phyloP scores from a whole-genome alignment of 2,329 filamentous ascomycete species.

The Phyllosticta ampelicida region DNA sequence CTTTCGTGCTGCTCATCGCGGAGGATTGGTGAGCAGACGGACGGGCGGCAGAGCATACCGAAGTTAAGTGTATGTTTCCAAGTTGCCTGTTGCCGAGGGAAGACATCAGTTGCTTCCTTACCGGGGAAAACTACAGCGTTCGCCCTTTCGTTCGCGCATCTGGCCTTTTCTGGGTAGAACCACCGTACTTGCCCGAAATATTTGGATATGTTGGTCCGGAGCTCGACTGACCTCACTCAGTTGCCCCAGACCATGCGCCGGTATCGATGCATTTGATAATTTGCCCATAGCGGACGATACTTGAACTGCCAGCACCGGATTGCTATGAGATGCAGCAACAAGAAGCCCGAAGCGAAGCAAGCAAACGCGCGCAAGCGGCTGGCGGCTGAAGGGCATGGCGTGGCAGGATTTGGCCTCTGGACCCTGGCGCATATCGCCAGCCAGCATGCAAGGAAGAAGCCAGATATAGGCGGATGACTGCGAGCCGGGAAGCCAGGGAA shows the following conservation, averaged over 20 bases:
- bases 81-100: too few relatives aligned
- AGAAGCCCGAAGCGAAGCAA: neutral
- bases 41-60: too few relatives aligned
- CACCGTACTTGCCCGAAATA: too few relatives aligned
- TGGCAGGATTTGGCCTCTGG: neutral
- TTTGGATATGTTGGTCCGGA: too few relatives aligned
- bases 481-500: neutral
- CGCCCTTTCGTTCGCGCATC: too few relatives aligned
- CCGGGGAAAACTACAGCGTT: too few relatives aligned
- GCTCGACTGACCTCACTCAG: too few relatives aligned
- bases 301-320: neutral
- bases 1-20: neutral
- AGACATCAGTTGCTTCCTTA: too few relatives aligned
- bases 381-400: neutral
- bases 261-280: neutral
- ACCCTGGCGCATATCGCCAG: neutral
- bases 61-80: too few relatives aligned
- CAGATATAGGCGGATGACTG: neutral
- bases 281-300: neutral
- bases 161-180: too few relatives aligned
- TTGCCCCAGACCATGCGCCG: too few relatives aligned
- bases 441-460: neutral
- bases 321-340: neutral
- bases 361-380: neutral
- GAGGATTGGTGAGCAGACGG: too few relatives aligned